These are phyloP conservation scores for Pseudogymnoascus sp. DNA, from an alignment of 2,329 filamentous ascomycete genomes.

Conservation along the genomic window DNA sequence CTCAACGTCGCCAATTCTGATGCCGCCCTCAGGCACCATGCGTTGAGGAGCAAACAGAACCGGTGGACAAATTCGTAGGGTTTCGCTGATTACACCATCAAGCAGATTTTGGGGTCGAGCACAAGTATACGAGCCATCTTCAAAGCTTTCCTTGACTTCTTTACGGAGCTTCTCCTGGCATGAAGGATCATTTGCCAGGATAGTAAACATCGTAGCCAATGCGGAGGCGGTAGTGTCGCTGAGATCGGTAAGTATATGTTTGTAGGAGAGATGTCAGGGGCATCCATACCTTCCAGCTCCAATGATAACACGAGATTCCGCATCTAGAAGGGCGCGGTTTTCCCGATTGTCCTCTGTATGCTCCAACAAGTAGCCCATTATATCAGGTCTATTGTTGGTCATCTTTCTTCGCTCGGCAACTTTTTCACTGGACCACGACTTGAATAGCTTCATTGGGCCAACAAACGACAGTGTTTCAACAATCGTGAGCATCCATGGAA, in stretches of 20 bases:
- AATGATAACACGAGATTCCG: constrained; percentile 15
- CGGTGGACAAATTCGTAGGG: constrained; percentile 14
- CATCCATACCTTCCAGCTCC: constrained; percentile 15
- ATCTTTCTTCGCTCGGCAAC: constrained; percentile 12
- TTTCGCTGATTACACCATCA: constrained; percentile 18
- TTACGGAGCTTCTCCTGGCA: constrained; percentile 4
- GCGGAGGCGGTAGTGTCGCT: constrained; percentile 8
- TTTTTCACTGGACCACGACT: constrained; percentile 14
- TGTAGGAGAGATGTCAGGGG: neutral
- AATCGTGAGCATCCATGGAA: constrained; percentile 16
- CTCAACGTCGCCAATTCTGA: constrained; percentile 11
- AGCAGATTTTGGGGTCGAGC: constrained; percentile 12
- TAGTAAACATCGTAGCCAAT: neutral
- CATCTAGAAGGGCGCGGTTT: constrained; percentile 9
- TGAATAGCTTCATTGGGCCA: constrained; percentile 14
- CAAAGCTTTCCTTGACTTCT: constrained; percentile 2
- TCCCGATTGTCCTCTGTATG: neutral
- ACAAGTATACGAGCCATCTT: constrained; percentile 11
- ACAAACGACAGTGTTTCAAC: constrained; percentile 13
- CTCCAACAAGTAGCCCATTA: constrained; percentile 15
- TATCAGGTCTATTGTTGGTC: constrained; percentile 6
- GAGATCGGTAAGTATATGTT: neutral
- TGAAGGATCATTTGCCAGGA: constrained; percentile 1
- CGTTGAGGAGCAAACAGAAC: constrained; percentile 22
- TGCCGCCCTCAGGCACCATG: constrained; percentile 30